Evolutionary conservation across 2,329 filamentous ascomycete species (phyloP).

Genomic region (Fusarium sp.): DNA sequence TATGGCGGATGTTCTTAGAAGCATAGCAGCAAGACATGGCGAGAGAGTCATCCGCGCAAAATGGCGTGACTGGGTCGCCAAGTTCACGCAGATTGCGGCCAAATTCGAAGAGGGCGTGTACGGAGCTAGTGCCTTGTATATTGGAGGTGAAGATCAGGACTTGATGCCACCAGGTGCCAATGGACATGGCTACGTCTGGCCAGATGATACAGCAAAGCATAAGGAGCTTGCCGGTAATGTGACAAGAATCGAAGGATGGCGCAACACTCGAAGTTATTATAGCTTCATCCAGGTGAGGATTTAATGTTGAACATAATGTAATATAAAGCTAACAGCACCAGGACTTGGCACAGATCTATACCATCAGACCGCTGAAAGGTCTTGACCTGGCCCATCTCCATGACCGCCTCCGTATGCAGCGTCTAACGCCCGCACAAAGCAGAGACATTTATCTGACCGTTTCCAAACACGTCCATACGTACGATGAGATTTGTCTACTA

Average conservation of each 20-base stretch:
- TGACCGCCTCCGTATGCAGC: conserved; percentile 86
- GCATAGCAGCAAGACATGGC: conserved; percentile 86
- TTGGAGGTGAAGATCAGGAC: conserved; percentile 80
- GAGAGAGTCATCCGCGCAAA: conserved; percentile 91
- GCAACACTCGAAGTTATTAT: conserved; percentile 94
- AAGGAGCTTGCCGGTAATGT: conserved; percentile 92
- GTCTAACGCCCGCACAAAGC: conserved; percentile 79
- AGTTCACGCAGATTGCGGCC: conserved; percentile 91
- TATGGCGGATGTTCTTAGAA: conserved; percentile 86
- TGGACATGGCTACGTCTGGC: conserved; percentile 96
- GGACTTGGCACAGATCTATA: conserved; percentile 75
- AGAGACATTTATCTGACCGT: conserved; percentile 89
- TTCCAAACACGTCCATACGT: conserved; percentile 78
- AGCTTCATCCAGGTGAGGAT: conserved; percentile 84
- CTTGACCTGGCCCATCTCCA: conserved; percentile 93
- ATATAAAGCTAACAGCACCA: conserved; percentile 50
- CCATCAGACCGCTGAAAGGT: conserved; percentile 76
- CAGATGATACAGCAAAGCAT: conserved; percentile 82
- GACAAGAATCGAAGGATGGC: conserved; percentile 95
- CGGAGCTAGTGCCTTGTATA: conserved; percentile 88
- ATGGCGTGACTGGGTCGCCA: conserved; percentile 94
- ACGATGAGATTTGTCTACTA: conserved; percentile 87
- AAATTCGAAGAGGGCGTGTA: conserved; percentile 97
- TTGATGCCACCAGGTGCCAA: conserved; percentile 69
- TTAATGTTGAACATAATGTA: too few relatives aligned